phyloP scores from a whole-genome alignment of 306 rosid genomes.

The Hippophae rhamnoides region DNA sequence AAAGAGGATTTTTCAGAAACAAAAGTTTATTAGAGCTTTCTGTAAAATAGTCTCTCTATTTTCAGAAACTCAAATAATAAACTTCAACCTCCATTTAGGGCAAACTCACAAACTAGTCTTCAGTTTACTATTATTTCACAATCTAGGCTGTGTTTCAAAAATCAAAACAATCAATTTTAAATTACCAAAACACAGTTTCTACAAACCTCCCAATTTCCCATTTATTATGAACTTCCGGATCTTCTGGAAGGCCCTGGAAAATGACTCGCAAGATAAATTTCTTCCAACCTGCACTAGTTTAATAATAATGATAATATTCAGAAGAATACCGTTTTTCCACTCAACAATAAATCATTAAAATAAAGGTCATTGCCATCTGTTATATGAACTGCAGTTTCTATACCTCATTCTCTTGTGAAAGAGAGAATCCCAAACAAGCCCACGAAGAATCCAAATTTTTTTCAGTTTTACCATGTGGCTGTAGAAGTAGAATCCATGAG shows the following conservation, averaged over 20 bases:
- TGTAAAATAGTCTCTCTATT: no score
- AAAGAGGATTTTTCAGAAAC: no score
- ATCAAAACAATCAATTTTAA: not conserved
- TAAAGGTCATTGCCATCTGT: not conserved
- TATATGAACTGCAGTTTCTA: not conserved
- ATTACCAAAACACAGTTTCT: not conserved
- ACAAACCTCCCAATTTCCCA: slow-evolving; percentile 25
- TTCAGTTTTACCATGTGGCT: slow-evolving; percentile 22
- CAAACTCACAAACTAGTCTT: no score
- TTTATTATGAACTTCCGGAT: slow-evolving; percentile 21
- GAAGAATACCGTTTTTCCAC: not conserved
- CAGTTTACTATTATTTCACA: not conserved
- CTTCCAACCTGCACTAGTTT: slow-evolving; percentile 24
- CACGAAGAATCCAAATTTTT: slow-evolving; percentile 24
- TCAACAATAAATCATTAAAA: slow-evolving; percentile 1
- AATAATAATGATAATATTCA: not conserved
- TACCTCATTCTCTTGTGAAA: slow-evolving; percentile 40
- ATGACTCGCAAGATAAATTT: slow-evolving; percentile 20
- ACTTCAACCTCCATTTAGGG: no score
- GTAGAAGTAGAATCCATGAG: slow-evolving; percentile 34
- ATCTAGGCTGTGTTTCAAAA: not conserved
- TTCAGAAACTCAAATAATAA: no score
- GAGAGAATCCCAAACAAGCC: slow-evolving; percentile 34
- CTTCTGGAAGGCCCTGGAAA: slow-evolving; percentile 21
- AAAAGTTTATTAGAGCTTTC: no score